A percentile compares a stretch with the other conserved stretches of the same genome.
phyloP scores from a whole-genome alignment of 768 basidiomycete species.

The Tephrocybe rancida region DNA sequence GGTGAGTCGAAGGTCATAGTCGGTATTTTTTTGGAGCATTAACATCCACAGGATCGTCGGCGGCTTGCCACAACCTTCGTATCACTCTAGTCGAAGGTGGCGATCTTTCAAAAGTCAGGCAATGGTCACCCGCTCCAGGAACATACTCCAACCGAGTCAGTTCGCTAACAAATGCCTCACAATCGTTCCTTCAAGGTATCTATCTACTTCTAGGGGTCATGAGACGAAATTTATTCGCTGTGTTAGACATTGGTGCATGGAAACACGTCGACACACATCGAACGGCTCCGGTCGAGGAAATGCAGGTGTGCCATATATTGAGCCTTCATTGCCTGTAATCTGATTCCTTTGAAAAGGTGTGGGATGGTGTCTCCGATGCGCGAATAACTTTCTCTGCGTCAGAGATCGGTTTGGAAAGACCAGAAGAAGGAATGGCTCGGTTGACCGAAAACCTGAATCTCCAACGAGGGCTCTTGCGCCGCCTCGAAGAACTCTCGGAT shows the following conservation, averaged over 20 bases:
- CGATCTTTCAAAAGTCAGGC: conserved; percentile 65
- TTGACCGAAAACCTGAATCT: conserved; percentile 94
- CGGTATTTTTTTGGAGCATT: conserved; percentile 1
- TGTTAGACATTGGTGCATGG: conserved; percentile 85
- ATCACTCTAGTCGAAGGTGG: conserved; percentile 84
- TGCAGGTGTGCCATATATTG: conserved; percentile 63
- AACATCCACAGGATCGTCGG: conserved; percentile 50
- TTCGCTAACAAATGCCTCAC: conserved; percentile 79
- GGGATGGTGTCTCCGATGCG: conserved; percentile 89
- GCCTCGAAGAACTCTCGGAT: conserved; percentile 51
- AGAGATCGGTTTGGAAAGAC: conserved; percentile 37
- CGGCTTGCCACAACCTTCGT: conserved; percentile 52
- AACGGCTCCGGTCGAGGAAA: conserved; percentile 76
- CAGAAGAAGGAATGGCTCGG: conserved; percentile 63
- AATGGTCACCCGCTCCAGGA: conserved; percentile 61
- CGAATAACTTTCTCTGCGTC: conserved; percentile 71
- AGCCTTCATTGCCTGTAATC: background rate
- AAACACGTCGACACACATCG: conserved; percentile 65
- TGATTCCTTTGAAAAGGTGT: conserved; percentile 53
- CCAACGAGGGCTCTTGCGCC: conserved; percentile 78
- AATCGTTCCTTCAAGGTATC: conserved; percentile 66
- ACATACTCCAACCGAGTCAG: conserved; percentile 84
- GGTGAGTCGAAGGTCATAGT: conserved; percentile 45
- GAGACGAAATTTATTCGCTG: background rate
- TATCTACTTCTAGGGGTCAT: background rate